A percentile compares a stretch with the other conserved stretches of the same genome.
These are phyloP conservation scores for Cyclostephanos invisitatus DNA, from an alignment of 108 stramenopile genomes.

Conservation along the genomic window DNA sequence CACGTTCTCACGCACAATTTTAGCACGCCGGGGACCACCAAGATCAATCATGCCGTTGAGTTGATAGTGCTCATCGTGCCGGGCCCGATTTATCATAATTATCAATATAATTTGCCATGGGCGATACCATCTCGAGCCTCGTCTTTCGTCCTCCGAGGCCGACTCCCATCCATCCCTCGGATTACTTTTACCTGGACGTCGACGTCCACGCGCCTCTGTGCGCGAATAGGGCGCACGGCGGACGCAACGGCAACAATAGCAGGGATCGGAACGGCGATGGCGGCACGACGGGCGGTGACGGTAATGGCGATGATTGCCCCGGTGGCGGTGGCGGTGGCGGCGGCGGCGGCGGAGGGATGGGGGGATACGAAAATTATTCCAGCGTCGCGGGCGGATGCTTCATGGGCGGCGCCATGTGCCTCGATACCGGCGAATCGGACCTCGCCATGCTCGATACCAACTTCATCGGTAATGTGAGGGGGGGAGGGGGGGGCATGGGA, in stretches of 20 bases:
- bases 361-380: conserved; percentile 56
- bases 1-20: too few relatives aligned
- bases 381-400: conserved; percentile 28
- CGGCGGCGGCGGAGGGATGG: conserved; percentile 65
- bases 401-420: neutral
- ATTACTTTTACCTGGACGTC: conserved; percentile 49
- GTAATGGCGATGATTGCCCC: neutral
- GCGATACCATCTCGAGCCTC: conserved; percentile 48
- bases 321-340: conserved; percentile 39
- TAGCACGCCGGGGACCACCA: too few relatives aligned
- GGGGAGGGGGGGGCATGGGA: neutral
- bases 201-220: conserved; percentile 32
- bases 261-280: neutral
- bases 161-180: conserved; percentile 40
- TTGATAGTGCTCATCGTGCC: too few relatives aligned
- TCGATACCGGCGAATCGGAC: neutral
- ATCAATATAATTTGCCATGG: conserved; percentile 28
- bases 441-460: conserved; percentile 8
- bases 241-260: neutral
- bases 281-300: neutral
- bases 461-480: neutral
- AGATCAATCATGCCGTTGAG: too few relatives aligned
- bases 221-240: neutral
- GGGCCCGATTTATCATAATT: too few relatives aligned
- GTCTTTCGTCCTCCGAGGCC: conserved; percentile 54